Percentiles rank a stretch among this genome's conserved stretches.
Evolutionary conservation across 2,329 filamentous ascomycete genomes (phyloP).

Genomic region (Anisogramma anomala): DNA sequence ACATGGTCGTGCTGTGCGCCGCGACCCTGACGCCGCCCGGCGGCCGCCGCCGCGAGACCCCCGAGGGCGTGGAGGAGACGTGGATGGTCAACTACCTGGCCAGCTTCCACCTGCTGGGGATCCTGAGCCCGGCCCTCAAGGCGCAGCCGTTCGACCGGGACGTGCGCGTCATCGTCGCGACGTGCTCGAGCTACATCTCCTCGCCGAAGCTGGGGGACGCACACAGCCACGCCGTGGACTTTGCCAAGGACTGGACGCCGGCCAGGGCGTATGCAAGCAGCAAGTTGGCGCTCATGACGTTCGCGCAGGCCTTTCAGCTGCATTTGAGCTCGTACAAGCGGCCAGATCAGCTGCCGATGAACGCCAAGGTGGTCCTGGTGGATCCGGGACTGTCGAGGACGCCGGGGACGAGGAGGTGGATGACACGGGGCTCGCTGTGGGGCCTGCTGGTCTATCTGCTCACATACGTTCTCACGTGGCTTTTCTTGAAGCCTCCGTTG

Average conservation of each 20-base stretch:
- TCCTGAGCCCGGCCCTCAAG: slow-evolving; percentile 78
- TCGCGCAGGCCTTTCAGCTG: slow-evolving; percentile 84
- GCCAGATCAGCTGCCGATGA: slow-evolving; percentile 72
- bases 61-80: slow-evolving; percentile 73
- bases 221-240: slow-evolving; percentile 26
- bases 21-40: slow-evolving; percentile 63
- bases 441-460: slow-evolving; percentile 67
- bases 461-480: slow-evolving; percentile 72
- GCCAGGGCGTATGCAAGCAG: slow-evolving; percentile 50
- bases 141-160: slow-evolving; percentile 91
- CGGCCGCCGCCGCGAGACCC: slow-evolving; percentile 46
- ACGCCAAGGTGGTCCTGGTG: slow-evolving; percentile 70
- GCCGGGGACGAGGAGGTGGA: slow-evolving; percentile 75
- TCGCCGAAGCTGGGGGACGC: slow-evolving; percentile 54
- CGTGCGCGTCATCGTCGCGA: slow-evolving; percentile 75
- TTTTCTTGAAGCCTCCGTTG: slow-evolving; percentile 73
- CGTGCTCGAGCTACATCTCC: slow-evolving; percentile 78
- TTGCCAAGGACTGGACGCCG: slow-evolving; percentile 41
- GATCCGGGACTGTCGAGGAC: slow-evolving; percentile 81
- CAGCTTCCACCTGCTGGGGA: slow-evolving; percentile 89
- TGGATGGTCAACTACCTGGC: slow-evolving; percentile 94
- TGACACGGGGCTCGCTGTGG: slow-evolving; percentile 73
- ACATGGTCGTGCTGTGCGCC: slow-evolving; percentile 83
- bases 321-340: slow-evolving; percentile 76
- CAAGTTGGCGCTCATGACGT: slow-evolving; percentile 75